Percentiles rank a stretch among this genome's conserved stretches.
These are phyloP conservation scores for Talaromyces piceae DNA, from an alignment of 2,329 filamentous ascomycete genomes.

Conservation along the genomic window DNA sequence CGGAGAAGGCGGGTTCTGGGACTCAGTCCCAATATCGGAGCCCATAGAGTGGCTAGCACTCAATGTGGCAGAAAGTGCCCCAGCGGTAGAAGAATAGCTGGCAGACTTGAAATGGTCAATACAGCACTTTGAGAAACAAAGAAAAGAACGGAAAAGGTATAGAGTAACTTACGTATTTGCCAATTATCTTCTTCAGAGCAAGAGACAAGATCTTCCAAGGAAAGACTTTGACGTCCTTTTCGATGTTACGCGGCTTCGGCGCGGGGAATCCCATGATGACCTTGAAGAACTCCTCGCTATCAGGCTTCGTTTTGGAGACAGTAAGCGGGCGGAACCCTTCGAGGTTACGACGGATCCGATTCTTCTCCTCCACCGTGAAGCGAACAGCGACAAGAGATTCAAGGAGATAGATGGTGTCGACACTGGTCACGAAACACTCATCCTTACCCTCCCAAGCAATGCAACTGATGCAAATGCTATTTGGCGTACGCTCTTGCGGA, in stretches of 20 bases:
- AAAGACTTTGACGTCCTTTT: slow-evolving; percentile 99
- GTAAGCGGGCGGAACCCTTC: slow-evolving; percentile 90
- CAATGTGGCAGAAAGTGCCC: slow-evolving; percentile 33
- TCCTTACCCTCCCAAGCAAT: slow-evolving; percentile 93
- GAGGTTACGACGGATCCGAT: slow-evolving; percentile 88
- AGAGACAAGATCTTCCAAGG: slow-evolving; percentile 84
- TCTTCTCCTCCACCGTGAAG: slow-evolving; percentile 97
- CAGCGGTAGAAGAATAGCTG: slow-evolving; percentile 60
- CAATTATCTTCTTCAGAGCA: slow-evolving; percentile 95
- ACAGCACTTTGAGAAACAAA: background rate
- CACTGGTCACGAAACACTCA: slow-evolving; percentile 89
- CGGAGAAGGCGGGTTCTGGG: slow-evolving; percentile 41
- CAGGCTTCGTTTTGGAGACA: slow-evolving; percentile 83
- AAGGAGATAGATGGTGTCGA: slow-evolving; percentile 92
- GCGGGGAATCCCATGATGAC: slow-evolving; percentile 96
- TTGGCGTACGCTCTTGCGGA: slow-evolving; percentile 67
- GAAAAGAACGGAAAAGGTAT: slow-evolving; percentile 16
- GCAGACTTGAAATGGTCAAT: slow-evolving; percentile 46
- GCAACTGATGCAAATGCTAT: slow-evolving; percentile 92
- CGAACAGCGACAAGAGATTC: slow-evolving; percentile 80
- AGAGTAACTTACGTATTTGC: slow-evolving; percentile 69
- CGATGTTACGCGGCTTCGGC: slow-evolving; percentile 93
- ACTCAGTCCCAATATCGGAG: slow-evolving; percentile 43
- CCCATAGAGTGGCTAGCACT: slow-evolving; percentile 32
- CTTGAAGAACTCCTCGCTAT: slow-evolving; percentile 97